phyloP scores from a whole-genome alignment of 441 rosid genomes.

The Isatis lusitanica region DNA sequence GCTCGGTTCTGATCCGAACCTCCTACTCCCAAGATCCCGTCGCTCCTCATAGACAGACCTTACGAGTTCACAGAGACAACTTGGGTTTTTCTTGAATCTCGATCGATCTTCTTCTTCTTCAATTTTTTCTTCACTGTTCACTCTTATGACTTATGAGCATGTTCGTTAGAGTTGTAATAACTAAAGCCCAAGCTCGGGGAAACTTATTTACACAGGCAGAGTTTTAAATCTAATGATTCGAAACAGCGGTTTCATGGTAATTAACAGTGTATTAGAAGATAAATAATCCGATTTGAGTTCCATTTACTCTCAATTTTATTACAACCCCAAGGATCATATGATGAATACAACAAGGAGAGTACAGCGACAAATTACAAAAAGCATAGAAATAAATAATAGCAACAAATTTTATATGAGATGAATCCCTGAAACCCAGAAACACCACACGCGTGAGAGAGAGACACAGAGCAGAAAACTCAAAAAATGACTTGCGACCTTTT shows the following conservation, averaged over 20 bases:
- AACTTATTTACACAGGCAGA: not conserved
- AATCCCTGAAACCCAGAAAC: constrained; percentile 17
- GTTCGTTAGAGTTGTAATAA: not conserved
- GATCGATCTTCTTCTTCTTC: not conserved
- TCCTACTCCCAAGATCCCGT: constrained; percentile 69
- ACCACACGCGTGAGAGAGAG: not conserved
- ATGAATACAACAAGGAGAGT: constrained; percentile 19
- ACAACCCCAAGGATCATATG: constrained; percentile 9
- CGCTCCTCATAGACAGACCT: constrained; percentile 42
- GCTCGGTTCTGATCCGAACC: constrained; percentile 38
- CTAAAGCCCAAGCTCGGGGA: constrained; percentile 15
- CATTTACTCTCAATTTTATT: constrained; percentile 19
- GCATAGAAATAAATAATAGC: not conserved
- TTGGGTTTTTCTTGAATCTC: not conserved
- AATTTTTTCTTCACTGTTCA: not conserved
- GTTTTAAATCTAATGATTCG: not conserved
- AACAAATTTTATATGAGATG: not conserved
- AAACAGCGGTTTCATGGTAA: no score
- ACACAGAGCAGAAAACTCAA: constrained; percentile 5
- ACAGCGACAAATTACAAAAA: constrained; percentile 1
- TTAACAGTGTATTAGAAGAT: not conserved
- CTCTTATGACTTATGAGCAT: not conserved
- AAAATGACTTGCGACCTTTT: constrained; percentile 1
- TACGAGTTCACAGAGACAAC: not conserved
- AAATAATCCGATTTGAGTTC: constrained; percentile 3